A percentile compares a stretch with the other conserved stretches of the same genome.
Evolutionary conservation across 2,329 filamentous ascomycete species (phyloP).

Genomic region (Elsinoe ampelina): DNA sequence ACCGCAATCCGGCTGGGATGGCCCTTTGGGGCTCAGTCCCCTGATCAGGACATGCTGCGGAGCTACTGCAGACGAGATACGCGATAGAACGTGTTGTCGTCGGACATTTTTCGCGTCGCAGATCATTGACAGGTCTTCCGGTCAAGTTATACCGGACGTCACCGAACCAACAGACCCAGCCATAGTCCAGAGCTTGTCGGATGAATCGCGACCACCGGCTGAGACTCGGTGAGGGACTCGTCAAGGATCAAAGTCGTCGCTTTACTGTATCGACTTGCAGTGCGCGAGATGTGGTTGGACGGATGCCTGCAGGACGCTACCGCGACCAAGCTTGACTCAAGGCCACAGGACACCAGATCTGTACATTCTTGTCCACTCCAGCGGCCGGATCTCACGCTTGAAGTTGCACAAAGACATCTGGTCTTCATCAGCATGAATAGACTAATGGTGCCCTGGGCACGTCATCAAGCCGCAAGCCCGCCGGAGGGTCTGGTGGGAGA

Average conservation of each 20-base stretch:
- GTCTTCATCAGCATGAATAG: not conserved
- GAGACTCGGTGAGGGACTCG: not conserved
- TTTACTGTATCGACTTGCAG: not conserved
- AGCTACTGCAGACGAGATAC: conserved; percentile 7
- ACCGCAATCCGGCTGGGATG: not conserved
- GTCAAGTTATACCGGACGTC: not conserved
- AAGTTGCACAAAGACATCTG: not conserved
- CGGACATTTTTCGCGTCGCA: conserved; percentile 5
- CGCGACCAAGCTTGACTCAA: not conserved
- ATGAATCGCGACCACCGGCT: not conserved
- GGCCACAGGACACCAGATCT: not conserved
- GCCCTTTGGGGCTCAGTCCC: conserved; percentile 1
- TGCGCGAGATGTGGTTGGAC: not conserved
- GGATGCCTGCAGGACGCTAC: not conserved
- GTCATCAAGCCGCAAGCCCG: not conserved
- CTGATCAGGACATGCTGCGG: conserved; percentile 6
- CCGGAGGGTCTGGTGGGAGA: not conserved
- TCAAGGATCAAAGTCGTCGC: not conserved
- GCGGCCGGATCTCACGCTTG: not conserved
- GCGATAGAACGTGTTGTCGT: not conserved
- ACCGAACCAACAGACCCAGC: not conserved
- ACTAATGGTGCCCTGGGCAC: not conserved
- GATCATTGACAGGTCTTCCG: not conserved
- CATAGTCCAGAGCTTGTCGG: not conserved
- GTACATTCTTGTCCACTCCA: not conserved